A percentile compares a stretch with the other conserved stretches of the same genome.
These are phyloP conservation scores for Fraxinus angustifolia DNA, from an alignment of 305 asterid genomes.

Conservation along the genomic window DNA sequence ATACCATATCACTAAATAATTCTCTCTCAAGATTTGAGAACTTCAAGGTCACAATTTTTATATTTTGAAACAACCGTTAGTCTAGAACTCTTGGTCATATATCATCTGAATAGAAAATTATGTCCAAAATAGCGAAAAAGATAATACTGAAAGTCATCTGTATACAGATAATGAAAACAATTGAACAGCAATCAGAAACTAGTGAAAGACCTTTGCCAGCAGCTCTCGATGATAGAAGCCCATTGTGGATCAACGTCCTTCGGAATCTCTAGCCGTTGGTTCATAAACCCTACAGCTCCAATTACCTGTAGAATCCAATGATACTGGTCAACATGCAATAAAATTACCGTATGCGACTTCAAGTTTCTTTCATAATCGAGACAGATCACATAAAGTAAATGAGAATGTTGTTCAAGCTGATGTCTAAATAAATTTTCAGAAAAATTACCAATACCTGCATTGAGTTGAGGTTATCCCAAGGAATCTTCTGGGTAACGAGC, in stretches of 20 bases:
- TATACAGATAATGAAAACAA: not conserved
- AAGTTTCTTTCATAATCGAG: not conserved
- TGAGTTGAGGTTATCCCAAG: constrained; percentile 91
- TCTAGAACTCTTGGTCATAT: not conserved
- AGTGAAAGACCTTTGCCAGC: constrained; percentile 57
- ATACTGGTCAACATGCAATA: not conserved
- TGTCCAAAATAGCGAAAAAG: not conserved
- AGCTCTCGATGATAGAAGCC: constrained; percentile 83
- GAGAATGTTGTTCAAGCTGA: not conserved
- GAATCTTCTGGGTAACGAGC: constrained; percentile 79
- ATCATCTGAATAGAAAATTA: not conserved
- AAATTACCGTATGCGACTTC: not conserved
- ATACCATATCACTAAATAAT: not conserved
- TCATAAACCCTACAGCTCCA: constrained; percentile 97
- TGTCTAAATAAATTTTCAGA: not conserved
- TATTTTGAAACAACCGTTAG: not conserved
- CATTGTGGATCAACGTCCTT: constrained; percentile 73
- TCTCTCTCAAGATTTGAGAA: not conserved
- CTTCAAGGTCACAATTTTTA: not conserved
- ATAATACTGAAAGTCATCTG: not conserved
- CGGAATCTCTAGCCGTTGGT: constrained; percentile 83
- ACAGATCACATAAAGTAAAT: not conserved
- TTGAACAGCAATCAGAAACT: not conserved
- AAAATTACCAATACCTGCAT: constrained; percentile 67
- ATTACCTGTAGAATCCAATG: constrained; percentile 52